Percentiles rank a stretch among this genome's conserved stretches.
Evolutionary conservation across 768 basidiomycete genomes (phyloP).

Genomic region (Lactarius trivialis): DNA sequence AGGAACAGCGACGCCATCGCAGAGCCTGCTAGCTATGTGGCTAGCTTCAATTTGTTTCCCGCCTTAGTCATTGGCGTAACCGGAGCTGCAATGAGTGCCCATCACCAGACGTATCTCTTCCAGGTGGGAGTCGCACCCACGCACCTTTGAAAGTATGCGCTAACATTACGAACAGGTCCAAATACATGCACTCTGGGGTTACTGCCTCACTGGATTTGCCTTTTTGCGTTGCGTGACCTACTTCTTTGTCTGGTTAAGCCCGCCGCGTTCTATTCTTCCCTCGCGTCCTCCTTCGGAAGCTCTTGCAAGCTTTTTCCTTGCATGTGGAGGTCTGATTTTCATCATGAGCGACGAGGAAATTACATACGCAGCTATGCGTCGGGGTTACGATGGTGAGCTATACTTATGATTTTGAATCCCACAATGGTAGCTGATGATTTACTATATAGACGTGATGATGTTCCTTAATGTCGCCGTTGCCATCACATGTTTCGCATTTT

Average conservation of each 20-base stretch:
- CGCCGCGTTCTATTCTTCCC: constrained; percentile 78
- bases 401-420: not conserved
- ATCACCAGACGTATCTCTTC: constrained; percentile 87
- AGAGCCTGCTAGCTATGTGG: constrained; percentile 68
- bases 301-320: constrained; percentile 77
- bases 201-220: constrained; percentile 71
- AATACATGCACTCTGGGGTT: constrained; percentile 89
- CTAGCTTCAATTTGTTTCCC: constrained; percentile 87
- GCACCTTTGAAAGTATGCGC: not conserved
- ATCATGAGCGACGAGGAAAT: constrained; percentile 88
- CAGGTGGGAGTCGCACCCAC: constrained; percentile 39
- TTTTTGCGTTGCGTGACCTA: constrained; percentile 83
- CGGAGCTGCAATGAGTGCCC: constrained; percentile 89
- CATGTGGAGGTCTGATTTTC: constrained; percentile 85
- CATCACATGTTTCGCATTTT: constrained; percentile 78
- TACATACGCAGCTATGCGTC: constrained; percentile 85
- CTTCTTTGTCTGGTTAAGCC: constrained; percentile 87
- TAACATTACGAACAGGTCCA: constrained; percentile 48
- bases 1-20: constrained; percentile 39
- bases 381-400: constrained; percentile 70
- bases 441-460: constrained; percentile 72
- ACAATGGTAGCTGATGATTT: constrained; percentile 1
- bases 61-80: constrained; percentile 92
- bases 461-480: constrained; percentile 82
- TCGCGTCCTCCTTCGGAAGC: constrained; percentile 93